Evolutionary conservation across 2,329 filamentous ascomycete genomes (phyloP).

Genomic region (Samsoniella hepiali): DNA sequence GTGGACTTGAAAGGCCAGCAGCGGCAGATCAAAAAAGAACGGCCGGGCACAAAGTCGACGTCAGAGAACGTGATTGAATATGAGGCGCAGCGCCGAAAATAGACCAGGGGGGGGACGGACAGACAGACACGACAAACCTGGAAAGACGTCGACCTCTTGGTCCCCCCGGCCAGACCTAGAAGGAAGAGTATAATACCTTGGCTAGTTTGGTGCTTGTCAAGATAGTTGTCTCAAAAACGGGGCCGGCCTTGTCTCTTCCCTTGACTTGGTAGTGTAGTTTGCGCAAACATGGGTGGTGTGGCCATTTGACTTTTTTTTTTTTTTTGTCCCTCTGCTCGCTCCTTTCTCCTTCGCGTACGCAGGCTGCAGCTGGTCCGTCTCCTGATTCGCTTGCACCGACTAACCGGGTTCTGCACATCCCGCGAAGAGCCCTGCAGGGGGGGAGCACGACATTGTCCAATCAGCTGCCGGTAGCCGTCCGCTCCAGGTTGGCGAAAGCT

Average conservation of each 20-base stretch:
- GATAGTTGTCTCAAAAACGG: constrained; percentile 9
- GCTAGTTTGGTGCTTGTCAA: not conserved
- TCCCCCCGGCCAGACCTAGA: not conserved
- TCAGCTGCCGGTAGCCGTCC: not conserved
- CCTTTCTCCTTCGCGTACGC: not conserved
- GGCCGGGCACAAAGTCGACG: not conserved
- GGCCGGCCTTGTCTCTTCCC: constrained; percentile 1
- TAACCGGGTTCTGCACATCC: not conserved
- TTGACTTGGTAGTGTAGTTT: not conserved
- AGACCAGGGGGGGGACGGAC: not conserved
- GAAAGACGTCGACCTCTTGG: not conserved
- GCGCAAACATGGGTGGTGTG: not conserved
- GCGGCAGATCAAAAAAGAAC: not conserved
- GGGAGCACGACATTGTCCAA: not conserved
- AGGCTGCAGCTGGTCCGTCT: not conserved
- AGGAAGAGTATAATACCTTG: not conserved
- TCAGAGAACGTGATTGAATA: not conserved
- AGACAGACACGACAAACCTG: not conserved
- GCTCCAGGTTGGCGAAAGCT: not conserved
- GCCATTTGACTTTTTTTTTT: not conserved
- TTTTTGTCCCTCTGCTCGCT: not conserved
- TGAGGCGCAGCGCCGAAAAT: not conserved
- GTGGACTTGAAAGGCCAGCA: not conserved
- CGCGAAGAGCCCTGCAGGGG: not conserved
- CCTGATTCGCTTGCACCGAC: not conserved